phyloP scores from a whole-genome alignment of 192 early-diverging fungal species.

The Coemansia aciculifera region DNA sequence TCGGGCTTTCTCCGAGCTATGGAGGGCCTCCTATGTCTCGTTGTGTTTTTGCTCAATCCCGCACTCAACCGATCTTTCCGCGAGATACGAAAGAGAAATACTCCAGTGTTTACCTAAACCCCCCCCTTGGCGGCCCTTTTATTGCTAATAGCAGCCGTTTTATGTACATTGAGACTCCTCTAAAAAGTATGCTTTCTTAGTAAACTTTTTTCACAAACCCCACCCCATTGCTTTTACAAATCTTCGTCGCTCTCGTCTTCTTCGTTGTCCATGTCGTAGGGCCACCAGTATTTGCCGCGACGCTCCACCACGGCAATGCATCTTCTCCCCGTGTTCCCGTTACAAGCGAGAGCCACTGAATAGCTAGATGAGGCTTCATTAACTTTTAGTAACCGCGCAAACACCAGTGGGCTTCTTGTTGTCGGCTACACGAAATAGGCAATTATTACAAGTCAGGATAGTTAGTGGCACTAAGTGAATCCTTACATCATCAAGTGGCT shows the following conservation, averaged over 20 bases:
- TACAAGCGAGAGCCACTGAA: constrained; percentile 19
- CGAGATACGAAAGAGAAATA: constrained; percentile 49
- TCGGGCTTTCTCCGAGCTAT: constrained; percentile 43
- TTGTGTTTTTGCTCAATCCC: constrained; percentile 52
- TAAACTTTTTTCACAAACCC: not conserved
- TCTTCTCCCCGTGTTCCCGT: constrained; percentile 36
- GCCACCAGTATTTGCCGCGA: constrained; percentile 44
- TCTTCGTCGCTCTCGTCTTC: constrained; percentile 17
- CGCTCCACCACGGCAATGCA: constrained; percentile 41
- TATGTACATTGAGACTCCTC: not conserved
- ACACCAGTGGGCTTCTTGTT: constrained; percentile 9
- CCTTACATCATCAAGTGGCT: not conserved
- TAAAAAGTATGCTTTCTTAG: too few relatives aligned
- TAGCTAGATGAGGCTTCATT: constrained; percentile 12
- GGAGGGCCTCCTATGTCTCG: constrained; percentile 46
- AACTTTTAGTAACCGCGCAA: constrained; percentile 23
- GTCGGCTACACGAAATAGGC: not conserved
- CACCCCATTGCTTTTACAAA: not conserved
- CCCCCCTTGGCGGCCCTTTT: not conserved
- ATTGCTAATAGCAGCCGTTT: not conserved
- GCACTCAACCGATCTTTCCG: constrained; percentile 50
- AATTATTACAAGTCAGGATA: not conserved
- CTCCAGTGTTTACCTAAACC: constrained; percentile 28
- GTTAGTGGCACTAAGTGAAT: not conserved
- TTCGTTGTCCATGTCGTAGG: constrained; percentile 49